Conservation (phyloP, 2,329 filamentous ascomycete species). For the Calonectria crousiana region DNA sequence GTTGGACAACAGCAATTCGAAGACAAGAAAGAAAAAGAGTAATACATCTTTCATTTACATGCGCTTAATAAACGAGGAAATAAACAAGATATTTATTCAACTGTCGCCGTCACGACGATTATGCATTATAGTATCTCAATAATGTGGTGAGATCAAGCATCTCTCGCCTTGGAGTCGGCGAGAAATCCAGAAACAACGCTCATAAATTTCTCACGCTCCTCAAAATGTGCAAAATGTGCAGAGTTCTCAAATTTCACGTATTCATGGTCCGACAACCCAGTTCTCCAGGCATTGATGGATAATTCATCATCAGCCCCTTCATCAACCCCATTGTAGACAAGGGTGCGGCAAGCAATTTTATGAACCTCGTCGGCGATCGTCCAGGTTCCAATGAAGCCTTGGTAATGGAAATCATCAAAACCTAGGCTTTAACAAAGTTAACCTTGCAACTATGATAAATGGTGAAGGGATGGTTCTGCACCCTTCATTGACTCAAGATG, state of each 20-base stretch:
- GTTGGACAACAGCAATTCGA: not conserved
- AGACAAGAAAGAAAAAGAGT: not conserved
- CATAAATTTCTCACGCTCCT: not conserved
- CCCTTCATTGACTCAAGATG: not conserved
- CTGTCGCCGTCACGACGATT: not conserved
- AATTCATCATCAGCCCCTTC: not conserved
- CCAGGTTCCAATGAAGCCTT: not conserved
- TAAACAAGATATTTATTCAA: not conserved
- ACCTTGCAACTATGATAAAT: not conserved
- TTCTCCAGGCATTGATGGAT: not conserved
- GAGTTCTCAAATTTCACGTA: not conserved
- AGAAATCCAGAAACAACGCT: not conserved
- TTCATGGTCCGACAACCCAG: not conserved
- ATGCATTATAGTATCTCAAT: not conserved
- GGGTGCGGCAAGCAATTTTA: not conserved
- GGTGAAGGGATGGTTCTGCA: not conserved
- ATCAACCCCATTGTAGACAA: not conserved
- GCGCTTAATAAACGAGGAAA: not conserved
- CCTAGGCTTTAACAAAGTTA: not conserved
- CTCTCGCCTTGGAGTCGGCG: not conserved
- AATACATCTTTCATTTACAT: not conserved
- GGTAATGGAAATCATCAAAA: not conserved
- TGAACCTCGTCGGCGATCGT: not conserved
- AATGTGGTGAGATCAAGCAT: not conserved
- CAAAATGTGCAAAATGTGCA: not conserved